Conservation (phyloP, 2,329 filamentous ascomycete species). For the Botrytis paeoniae region DNA sequence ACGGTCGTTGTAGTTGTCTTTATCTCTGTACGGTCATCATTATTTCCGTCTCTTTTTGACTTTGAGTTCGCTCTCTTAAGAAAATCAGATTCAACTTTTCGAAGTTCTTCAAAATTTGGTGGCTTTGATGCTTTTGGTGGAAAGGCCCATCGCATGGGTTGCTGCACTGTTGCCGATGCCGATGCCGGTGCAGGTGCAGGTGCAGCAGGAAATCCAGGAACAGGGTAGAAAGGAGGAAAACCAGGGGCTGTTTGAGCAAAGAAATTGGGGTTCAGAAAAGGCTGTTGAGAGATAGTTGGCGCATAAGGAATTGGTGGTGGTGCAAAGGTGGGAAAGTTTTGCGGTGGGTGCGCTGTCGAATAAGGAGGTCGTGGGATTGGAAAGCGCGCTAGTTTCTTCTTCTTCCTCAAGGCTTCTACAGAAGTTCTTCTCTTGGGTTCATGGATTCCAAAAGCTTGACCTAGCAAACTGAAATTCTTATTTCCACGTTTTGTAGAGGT, state of each 20-base stretch:
- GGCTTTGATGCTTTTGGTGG: slow-evolving; percentile 14
- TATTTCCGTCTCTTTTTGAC: not conserved
- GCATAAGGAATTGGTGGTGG: slow-evolving; percentile 3
- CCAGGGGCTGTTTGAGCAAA: not conserved
- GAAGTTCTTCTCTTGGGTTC: not conserved
- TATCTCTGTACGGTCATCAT: not conserved
- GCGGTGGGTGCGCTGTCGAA: slow-evolving; percentile 23
- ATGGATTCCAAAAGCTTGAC: slow-evolving; percentile 7
- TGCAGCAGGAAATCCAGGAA: not conserved
- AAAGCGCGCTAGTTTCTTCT: slow-evolving; percentile 7
- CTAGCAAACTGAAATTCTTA: slow-evolving; percentile 7
- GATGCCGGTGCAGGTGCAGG: not conserved
- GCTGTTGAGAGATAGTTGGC: slow-evolving; percentile 1
- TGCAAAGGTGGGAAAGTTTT: slow-evolving; percentile 7
- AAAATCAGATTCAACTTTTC: slow-evolving; percentile 27
- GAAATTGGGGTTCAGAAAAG: slow-evolving; percentile 1
- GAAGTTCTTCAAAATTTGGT: slow-evolving; percentile 24
- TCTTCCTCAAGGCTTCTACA: not conserved
- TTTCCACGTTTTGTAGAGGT: not conserved
- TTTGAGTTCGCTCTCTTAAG: not conserved
- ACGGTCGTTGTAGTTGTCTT: slow-evolving; percentile 24
- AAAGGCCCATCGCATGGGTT: not conserved
- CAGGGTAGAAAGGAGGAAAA: slow-evolving; percentile 3
- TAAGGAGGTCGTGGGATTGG: slow-evolving; percentile 21
- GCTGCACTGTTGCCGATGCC: slow-evolving; percentile 3